Conservation (phyloP, 2,329 filamentous ascomycete species). For the Diplodia scrobiculata region DNA sequence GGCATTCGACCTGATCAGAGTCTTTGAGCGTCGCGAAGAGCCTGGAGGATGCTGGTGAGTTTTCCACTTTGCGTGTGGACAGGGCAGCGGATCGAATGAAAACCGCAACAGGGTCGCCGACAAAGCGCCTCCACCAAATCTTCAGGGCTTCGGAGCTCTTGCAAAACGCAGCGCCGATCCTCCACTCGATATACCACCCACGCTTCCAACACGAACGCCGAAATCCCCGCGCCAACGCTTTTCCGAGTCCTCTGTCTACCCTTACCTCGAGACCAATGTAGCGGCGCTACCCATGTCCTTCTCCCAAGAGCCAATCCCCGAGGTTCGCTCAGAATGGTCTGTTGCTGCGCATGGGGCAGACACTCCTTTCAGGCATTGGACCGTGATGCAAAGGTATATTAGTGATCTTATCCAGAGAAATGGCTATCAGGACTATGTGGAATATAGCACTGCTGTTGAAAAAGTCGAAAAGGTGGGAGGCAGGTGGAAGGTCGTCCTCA, state of each 20-base stretch:
- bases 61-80: background rate
- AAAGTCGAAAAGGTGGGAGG: conserved; percentile 53
- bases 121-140: conserved; percentile 42
- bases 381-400: conserved; percentile 59
- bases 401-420: conserved; percentile 55
- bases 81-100: background rate
- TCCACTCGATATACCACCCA: conserved; percentile 51
- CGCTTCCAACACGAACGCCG: conserved; percentile 53
- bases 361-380: conserved; percentile 65
- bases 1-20: conserved; percentile 60
- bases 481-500: conserved; percentile 59
- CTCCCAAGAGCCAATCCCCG: conserved; percentile 58
- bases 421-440: conserved; percentile 57
- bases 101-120: conserved; percentile 32
- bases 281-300: conserved; percentile 62
- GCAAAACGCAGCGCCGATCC: conserved; percentile 55
- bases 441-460: conserved; percentile 65
- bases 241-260: conserved; percentile 62
- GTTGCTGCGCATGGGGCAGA: conserved; percentile 57
- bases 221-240: conserved; percentile 53
- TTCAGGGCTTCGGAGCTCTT: conserved; percentile 51
- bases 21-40: conserved; percentile 63
- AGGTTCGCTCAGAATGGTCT: conserved; percentile 46
- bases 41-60: conserved; percentile 64
- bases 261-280: conserved; percentile 67